A percentile compares a stretch with the other conserved stretches of the same genome.
Conservation (phyloP, 208 protist genomes). For the Trypanosoma boissoni region DNA sequence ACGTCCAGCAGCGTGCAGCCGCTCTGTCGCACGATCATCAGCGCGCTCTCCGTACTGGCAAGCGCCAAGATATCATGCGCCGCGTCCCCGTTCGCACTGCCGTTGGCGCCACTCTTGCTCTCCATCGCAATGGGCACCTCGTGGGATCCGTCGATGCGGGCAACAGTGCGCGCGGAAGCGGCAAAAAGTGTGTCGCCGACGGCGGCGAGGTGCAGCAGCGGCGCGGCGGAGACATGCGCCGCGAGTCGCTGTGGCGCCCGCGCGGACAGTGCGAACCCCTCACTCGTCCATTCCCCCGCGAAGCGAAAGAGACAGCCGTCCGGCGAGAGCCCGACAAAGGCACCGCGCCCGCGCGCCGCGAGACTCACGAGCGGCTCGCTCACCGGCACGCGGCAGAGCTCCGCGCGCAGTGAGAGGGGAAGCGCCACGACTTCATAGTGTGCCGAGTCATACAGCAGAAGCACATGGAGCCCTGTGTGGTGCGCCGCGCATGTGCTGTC, state of each 20-base stretch:
- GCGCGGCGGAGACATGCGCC: neutral
- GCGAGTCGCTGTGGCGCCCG: neutral
- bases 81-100: no score
- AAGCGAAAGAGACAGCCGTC: constrained; percentile 27
- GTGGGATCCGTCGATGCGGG: neutral
- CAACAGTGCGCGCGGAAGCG: constrained; percentile 14
- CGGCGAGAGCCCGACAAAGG: constrained; percentile 24
- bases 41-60: no score
- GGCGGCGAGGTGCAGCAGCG: constrained; percentile 16
- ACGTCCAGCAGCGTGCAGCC: neutral
- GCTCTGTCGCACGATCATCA: neutral
- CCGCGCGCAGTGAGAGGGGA: constrained; percentile 1
- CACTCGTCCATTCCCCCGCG: constrained; percentile 15
- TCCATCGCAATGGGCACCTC: neutral
- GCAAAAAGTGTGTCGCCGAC: constrained; percentile 12
- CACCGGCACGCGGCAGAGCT: constrained; percentile 20
- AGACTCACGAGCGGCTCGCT: constrained; percentile 25
- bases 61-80: no score
- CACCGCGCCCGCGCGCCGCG: constrained; percentile 2
- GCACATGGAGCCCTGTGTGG: constrained; percentile 21
- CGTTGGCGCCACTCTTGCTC: no score
- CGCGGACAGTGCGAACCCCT: neutral
- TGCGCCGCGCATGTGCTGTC: constrained; percentile 32
- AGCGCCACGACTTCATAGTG: constrained; percentile 31
- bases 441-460: constrained; percentile 26